Percentiles rank a stretch among this genome's conserved stretches.
phyloP scores from a whole-genome alignment of 352 stramenopile genomes.

The Aphanomyces astaci region DNA sequence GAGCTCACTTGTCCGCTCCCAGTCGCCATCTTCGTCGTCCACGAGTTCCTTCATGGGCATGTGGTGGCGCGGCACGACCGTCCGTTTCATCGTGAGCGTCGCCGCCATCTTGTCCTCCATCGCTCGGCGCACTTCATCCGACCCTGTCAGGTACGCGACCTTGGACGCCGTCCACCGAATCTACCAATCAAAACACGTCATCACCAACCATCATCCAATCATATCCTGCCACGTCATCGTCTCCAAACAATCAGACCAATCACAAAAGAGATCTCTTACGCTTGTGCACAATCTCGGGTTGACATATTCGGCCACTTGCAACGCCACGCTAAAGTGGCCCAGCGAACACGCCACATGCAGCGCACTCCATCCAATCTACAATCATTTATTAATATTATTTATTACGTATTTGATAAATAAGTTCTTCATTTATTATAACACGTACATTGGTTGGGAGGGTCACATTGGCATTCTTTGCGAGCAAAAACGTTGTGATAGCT shows the following conservation, averaged over 20 bases:
- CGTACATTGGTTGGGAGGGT: background rate
- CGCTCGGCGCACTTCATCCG: background rate
- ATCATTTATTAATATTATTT: background rate
- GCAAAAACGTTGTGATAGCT: background rate
- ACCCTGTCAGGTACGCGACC: background rate
- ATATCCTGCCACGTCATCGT: too few relatives aligned
- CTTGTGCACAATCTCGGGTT: background rate
- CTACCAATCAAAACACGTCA: too few relatives aligned
- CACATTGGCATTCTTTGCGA: slow-evolving; percentile 1
- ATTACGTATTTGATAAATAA: too few relatives aligned
- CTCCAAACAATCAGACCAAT: background rate
- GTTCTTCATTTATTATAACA: too few relatives aligned
- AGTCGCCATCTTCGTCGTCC: background rate
- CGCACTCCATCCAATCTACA: background rate
- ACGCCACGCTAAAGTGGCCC: background rate
- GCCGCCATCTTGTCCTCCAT: background rate
- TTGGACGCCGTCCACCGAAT: slow-evolving; percentile 10
- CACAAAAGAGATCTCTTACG: background rate
- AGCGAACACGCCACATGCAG: slow-evolving; percentile 10
- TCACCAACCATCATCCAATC: too few relatives aligned
- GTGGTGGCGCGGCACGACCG: background rate
- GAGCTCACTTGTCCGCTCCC: background rate
- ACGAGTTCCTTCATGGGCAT: background rate
- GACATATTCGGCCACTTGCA: slow-evolving; percentile 1
- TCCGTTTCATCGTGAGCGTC: slow-evolving; percentile 1